phyloP scores from a whole-genome alignment of 2,329 filamentous ascomycete genomes.

The Neofusicoccum umdonicola region DNA sequence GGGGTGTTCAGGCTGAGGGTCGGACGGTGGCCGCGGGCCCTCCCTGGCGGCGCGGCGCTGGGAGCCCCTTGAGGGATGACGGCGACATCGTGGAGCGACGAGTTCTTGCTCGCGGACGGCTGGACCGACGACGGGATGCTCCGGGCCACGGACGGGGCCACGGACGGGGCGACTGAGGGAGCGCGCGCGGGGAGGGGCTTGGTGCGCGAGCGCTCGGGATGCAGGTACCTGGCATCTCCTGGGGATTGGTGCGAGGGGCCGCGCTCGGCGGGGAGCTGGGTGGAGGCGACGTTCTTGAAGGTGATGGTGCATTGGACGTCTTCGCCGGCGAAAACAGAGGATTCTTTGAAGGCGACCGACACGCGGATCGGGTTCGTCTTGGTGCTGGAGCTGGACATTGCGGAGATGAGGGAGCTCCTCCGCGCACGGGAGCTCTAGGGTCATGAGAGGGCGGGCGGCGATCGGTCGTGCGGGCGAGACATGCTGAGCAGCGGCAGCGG shows the following conservation, averaged over 20 bases:
- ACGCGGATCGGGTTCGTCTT: constrained; percentile 74
- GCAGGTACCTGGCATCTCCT: constrained; percentile 19
- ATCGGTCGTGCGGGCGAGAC: constrained; percentile 9
- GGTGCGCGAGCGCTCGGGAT: constrained; percentile 13
- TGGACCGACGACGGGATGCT: constrained; percentile 37
- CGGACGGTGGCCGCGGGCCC: constrained; percentile 60
- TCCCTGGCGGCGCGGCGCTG: constrained; percentile 7
- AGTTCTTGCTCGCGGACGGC: constrained; percentile 18
- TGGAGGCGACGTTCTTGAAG: constrained; percentile 77
- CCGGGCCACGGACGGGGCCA: constrained; percentile 27
- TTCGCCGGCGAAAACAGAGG: constrained; percentile 94
- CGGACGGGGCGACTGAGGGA: constrained; percentile 23
- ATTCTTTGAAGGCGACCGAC: constrained; percentile 91
- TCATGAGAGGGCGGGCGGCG: constrained; percentile 17
- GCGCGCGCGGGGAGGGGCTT: constrained; percentile 22
- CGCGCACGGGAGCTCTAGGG: constrained; percentile 18
- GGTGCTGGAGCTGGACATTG: constrained; percentile 16
- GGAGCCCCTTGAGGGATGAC: constrained; percentile 5
- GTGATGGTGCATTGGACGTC: constrained; percentile 94
- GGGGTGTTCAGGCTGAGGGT: constrained; percentile 59
- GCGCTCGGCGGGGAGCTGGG: constrained; percentile 33
- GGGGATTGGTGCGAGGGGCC: constrained; percentile 30
- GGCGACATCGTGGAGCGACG: constrained; percentile 26
- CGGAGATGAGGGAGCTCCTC: constrained; percentile 18
- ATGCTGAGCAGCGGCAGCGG: not conserved